Conservation (phyloP, 495 filamentous ascomycete genomes). For the Penicillium paradoxum region DNA sequence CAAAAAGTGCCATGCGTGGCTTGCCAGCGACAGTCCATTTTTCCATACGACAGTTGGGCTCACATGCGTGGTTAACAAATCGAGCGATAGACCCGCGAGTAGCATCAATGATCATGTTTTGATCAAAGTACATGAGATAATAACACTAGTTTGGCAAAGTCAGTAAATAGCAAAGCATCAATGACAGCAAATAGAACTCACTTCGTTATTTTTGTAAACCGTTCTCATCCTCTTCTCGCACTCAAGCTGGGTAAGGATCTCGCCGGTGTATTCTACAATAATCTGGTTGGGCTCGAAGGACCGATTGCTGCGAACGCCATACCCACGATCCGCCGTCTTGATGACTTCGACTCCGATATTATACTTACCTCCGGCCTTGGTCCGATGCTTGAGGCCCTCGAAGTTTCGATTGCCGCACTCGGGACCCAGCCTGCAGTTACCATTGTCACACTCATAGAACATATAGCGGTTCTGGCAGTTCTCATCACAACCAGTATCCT, state of each 20-base stretch:
- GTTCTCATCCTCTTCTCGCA: conserved; percentile 90
- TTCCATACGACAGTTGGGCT: conserved; percentile 95
- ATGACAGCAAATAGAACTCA: conserved; percentile 35
- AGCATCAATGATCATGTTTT: conserved; percentile 98
- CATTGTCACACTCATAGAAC: conserved; percentile 92
- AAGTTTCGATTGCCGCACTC: conserved; percentile 85
- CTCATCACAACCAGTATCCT: conserved; percentile 77
- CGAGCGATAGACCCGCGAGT: conserved; percentile 92
- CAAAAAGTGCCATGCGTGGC: conserved; percentile 95
- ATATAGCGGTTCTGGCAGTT: conserved; percentile 91
- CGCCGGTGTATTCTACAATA: conserved; percentile 95
- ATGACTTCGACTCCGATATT: conserved; percentile 91
- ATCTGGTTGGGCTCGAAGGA: conserved; percentile 87
- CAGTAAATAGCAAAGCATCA: background rate
- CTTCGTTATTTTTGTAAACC: conserved; percentile 86
- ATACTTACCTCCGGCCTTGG: conserved; percentile 74
- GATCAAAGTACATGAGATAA: conserved; percentile 96
- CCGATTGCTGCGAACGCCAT: conserved; percentile 84
- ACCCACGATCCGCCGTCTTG: conserved; percentile 83
- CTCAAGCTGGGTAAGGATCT: conserved; percentile 92
- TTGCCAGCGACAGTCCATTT: conserved; percentile 96
- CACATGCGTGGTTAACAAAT: conserved; percentile 97
- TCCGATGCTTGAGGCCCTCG: conserved; percentile 67
- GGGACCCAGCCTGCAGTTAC: conserved; percentile 74
- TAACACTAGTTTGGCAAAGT: conserved; percentile 61